A percentile compares a stretch with the other conserved stretches of the same genome.
Evolutionary conservation across 2,329 filamentous ascomycete species (phyloP).

Genomic region (Ceratocystis eucalypticola): DNA sequence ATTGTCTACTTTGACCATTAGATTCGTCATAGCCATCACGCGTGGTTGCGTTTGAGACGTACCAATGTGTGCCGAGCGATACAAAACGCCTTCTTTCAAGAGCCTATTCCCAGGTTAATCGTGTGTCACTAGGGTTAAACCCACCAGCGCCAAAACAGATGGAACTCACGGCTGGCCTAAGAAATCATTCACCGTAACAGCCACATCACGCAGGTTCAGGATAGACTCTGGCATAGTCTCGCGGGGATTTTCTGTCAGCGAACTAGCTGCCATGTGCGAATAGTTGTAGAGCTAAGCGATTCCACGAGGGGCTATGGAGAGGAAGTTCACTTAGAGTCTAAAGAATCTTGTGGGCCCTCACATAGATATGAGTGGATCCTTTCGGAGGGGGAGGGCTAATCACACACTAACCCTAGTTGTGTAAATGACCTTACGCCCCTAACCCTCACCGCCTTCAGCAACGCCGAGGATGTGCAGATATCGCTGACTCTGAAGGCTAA

Average conservation of each 20-base stretch:
- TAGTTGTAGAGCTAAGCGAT: not conserved
- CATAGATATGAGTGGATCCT: not conserved
- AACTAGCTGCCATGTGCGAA: not conserved
- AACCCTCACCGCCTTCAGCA: not conserved
- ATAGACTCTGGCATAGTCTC: slow-evolving; percentile 27
- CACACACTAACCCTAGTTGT: not conserved
- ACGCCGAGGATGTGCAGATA: not conserved
- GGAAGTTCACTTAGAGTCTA: not conserved
- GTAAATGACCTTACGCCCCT: not conserved
- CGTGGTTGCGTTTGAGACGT: slow-evolving; percentile 17
- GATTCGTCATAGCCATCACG: not conserved
- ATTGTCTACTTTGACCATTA: slow-evolving; percentile 40
- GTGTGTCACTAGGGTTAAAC: not conserved
- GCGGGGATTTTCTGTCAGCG: not conserved
- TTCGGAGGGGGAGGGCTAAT: not conserved
- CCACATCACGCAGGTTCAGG: slow-evolving; percentile 68
- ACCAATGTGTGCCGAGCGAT: slow-evolving; percentile 53
- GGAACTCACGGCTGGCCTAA: slow-evolving; percentile 39
- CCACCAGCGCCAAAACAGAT: not conserved
- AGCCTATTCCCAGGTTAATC: slow-evolving; percentile 25
- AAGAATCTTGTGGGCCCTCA: not conserved
- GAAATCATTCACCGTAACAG: slow-evolving; percentile 48
- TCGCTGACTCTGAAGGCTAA: not conserved
- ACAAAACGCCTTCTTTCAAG: slow-evolving; percentile 50
- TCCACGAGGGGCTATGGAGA: not conserved